Base-by-base conservation (phyloP, 148 eudicot genomes). In the Gaultheria prostrata region DNA sequence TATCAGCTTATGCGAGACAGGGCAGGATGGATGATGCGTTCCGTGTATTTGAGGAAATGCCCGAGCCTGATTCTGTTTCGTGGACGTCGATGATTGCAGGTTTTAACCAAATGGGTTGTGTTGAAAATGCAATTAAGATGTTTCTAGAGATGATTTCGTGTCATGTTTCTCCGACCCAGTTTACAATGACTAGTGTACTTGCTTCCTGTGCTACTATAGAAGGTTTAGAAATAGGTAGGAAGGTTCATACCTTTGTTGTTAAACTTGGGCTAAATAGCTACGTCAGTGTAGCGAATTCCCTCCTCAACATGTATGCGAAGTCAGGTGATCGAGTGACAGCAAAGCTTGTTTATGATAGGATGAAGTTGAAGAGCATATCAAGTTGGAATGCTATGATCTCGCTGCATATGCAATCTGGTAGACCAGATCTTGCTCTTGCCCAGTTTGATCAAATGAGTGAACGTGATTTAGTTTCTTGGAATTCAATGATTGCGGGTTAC, bases 231-330 rank as follows among this genome's bases (percentile, higher is more conserved):
- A 49, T 89, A 45, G 98, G 98, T 12, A 89, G 83, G 83, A 92
- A 91, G 87, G 90, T 91, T 70, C 98, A 94, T 73, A 87, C 91
- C 4, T 87, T 92, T 81, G 89, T 87, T 77, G 91, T 91, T 54
- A 92, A 92, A 79, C 87, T 90, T 48, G 94, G 95, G 75, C 85
- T 91, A 50, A 83, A 89, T 53, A 70, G 91, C 50, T 85, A 82
- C 85, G 85, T 92, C n/a, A 83, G 90, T 18, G 93, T 92, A 3
- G 92, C 91, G 1, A 94, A 92, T 88, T 94, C 98, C 2, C 87
- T 94, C 77, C 85, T 92, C 79, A 94, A 92, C 91, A 92, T 94
- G 98, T 94, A 94, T 85, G 89, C 92, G 14, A 94, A 94, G 89
- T 87, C 90, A 2, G 94, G 95, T 67, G 94, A 92, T 87, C 79